Percentiles rank a stretch among this genome's conserved stretches.
These are phyloP conservation scores for Nicotiana noctiflora DNA, from an alignment of 257 asterid species.

Conservation along the genomic window DNA sequence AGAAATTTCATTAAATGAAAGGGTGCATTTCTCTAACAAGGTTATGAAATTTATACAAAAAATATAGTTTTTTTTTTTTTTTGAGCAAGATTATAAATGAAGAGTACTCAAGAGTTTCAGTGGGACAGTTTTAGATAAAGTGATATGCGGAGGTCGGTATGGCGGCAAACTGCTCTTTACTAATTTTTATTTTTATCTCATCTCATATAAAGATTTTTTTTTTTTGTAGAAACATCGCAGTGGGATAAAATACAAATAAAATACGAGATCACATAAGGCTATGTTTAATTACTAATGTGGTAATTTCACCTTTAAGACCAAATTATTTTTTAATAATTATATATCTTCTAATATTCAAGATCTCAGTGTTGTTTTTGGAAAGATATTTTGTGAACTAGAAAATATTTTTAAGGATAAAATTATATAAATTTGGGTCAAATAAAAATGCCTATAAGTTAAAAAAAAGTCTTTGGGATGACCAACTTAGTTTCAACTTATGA, in stretches of 20 bases:
- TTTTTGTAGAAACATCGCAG: not conserved
- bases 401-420: too few species aligned
- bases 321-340: too few species aligned
- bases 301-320: not conserved
- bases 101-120: not conserved
- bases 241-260: not conserved
- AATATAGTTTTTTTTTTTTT: too few species aligned
- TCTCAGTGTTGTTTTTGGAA: not conserved
- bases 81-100: not conserved
- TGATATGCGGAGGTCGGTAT: not conserved
- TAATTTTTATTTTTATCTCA: not conserved
- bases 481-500: too few species aligned
- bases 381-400: too few species aligned
- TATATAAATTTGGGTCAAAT: too few species aligned
- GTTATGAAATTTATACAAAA: conserved; percentile 23
- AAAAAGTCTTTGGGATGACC: too few species aligned
- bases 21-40: conserved; percentile 29
- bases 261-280: not conserved
- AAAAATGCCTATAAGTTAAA: too few species aligned
- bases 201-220: too few species aligned
- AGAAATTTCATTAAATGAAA: conserved; percentile 1
- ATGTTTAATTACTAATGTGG: too few species aligned
- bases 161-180: not conserved
- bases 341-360: not conserved
- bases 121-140: not conserved